phyloP scores from a whole-genome alignment of 768 basidiomycete genomes.

The Amanita subjunquillea region DNA sequence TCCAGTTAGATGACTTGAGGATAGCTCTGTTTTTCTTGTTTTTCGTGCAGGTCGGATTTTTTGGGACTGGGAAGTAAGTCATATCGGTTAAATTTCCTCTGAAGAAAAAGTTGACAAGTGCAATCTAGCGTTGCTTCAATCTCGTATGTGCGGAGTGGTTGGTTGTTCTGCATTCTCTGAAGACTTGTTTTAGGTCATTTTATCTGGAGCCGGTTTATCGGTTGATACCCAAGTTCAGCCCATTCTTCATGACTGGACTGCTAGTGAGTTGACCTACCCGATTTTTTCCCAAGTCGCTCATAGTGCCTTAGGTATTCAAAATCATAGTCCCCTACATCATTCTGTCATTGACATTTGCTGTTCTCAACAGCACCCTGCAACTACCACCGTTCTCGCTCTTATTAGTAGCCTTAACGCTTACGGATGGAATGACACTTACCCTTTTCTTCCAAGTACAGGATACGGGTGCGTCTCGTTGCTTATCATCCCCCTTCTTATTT shows the following conservation, averaged over 20 bases:
- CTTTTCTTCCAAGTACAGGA: conserved; percentile 83
- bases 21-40: conserved; percentile 77
- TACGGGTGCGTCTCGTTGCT: conserved; percentile 35
- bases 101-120: conserved; percentile 1
- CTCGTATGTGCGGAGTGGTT: conserved; percentile 37
- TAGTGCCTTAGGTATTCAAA: conserved; percentile 54
- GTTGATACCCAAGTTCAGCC: conserved; percentile 76
- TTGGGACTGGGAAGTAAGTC: conserved; percentile 75
- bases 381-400: conserved; percentile 78
- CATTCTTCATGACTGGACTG: conserved; percentile 71
- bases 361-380: conserved; percentile 54
- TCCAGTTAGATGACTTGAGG: conserved; percentile 53
- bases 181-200: conserved; percentile 43
- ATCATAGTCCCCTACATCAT: conserved; percentile 75
- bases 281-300: neutral
- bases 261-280: conserved; percentile 32
- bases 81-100: neutral
- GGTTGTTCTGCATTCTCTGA: neutral
- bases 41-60: conserved; percentile 82
- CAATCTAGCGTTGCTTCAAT: conserved; percentile 65
- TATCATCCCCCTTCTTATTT: conserved; percentile 4
- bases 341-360: conserved; percentile 57
- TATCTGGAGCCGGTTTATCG: conserved; percentile 86
- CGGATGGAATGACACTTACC: conserved; percentile 71
- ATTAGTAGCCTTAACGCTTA: conserved; percentile 64